A percentile compares a stretch with the other conserved stretches of the same genome.
Conservation (phyloP, 441 rosid genomes). For the Erodium trifolium region DNA sequence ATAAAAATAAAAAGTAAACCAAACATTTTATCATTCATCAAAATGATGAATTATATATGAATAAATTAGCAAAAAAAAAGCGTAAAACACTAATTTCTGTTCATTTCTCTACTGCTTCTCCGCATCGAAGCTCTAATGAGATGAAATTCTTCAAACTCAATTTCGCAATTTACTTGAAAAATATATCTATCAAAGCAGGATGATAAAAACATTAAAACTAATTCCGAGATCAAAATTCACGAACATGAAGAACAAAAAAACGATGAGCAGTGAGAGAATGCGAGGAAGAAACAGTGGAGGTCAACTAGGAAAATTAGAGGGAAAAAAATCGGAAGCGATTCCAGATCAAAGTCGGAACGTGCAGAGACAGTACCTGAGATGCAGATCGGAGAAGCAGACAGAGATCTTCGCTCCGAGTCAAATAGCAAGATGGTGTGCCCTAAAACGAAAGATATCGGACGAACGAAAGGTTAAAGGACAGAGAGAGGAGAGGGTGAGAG, state of each 20-base stretch:
- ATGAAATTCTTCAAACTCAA: no score
- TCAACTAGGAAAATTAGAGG: conserved; percentile 12
- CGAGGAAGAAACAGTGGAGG: background rate
- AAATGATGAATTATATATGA: background rate
- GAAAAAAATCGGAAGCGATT: background rate
- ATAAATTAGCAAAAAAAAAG: background rate
- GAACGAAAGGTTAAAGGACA: background rate
- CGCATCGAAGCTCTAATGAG: background rate
- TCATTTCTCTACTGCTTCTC: background rate
- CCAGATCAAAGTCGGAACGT: background rate
- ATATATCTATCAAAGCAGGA: no score
- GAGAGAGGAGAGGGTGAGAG: no score
- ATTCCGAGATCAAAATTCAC: background rate
- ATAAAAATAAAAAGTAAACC: background rate
- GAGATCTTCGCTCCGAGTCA: conserved; percentile 23
- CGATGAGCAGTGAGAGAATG: background rate
- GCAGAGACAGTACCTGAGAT: conserved; percentile 23
- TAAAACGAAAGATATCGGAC: conserved; percentile 23
- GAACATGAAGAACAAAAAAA: background rate
- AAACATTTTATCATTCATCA: background rate
- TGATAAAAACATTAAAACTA: no score
- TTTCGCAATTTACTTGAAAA: no score
- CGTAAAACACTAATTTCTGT: background rate
- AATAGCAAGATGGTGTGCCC: conserved; percentile 30
- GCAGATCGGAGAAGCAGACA: background rate